Base-by-base conservation (phyloP, 2,329 filamentous ascomycete species). In the Beauveria pseudobassiana region DNA sequence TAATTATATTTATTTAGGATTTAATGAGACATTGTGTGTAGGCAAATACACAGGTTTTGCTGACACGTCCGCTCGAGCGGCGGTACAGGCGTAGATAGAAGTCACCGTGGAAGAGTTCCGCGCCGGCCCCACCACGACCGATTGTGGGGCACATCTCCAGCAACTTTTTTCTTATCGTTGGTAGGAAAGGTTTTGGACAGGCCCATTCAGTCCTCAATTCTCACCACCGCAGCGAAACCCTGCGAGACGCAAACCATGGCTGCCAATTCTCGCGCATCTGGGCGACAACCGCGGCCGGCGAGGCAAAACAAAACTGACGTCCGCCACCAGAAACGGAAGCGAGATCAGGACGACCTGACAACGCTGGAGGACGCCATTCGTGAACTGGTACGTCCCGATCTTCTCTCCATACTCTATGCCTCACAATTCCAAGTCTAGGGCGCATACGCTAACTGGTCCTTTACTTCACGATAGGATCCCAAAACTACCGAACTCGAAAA, bases 401-500 rank as follows among this genome's bases (percentile, higher is more conserved):
- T 7, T 28, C 16, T 12, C 34, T 30, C 10, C 48, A n/a, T 5
- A 7, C 14, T 26, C 20, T 30, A 1, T 22, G 34, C 5, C 18
- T 22, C 24, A 16, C n/a, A 10, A 1, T 16, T 18, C 16, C 26
- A 5, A 20, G 14, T 30, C 16, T 7, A 3, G 26, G 20, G 7
- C 46, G 18, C 56, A 24, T n/a, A 8, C 48, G 28, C 58, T 60
- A 3, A 60, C 40, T n/a, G 14, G 1, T 9, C 7, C 1, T 43
- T 20, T 24, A 16, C 8, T 6, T 20, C n/a, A 16, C 8, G 38
- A 1, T 28, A 88, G 84, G 87, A 91, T 64, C 75, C 79, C 56
- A 88, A 87, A 65, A 76, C 79, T 9, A 72, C 79, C 65, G 76
- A 83, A 18, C 79, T 82, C 68, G 87, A 86, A 65, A 83, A 83